Evolutionary conservation across 441 rosid species (phyloP), one percentile per base, ranked within the genome.

Genomic region (Aleurites moluccanus): DNA sequence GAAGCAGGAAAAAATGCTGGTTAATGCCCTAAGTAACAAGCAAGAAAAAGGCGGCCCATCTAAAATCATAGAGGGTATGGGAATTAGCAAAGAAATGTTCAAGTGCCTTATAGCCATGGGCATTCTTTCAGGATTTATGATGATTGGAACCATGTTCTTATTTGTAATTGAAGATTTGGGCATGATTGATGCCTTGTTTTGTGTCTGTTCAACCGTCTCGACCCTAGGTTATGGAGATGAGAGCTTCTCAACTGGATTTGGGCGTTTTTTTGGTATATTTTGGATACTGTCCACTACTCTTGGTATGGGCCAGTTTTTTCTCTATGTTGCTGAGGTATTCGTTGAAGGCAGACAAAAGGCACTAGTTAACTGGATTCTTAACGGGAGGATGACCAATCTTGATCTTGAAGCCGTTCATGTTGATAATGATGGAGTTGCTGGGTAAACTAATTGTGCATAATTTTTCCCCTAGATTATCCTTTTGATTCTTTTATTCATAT

Each of bases 361-460:
- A 28, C 64, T 89, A 9, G 92, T 77, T 76, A 72, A 89, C 23
- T 84, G 95, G 95, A 88, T 89, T 72, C 89, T 88, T 28, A 79
- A 81, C 20, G 64, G 86, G 71, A 83, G 80, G 57, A 75, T 80
- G 80, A 85, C 95, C 50, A 64, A 66, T 16, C 67, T 38, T 5
- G 95, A 88, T 78, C 85, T 88, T 18, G 93, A 89, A 80, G 90
- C 91, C 40, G 92, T 94, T 73, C 91, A 89, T 84, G 84, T 90
- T 0, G 92, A 88, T 69, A 76, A 80, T 33, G 91, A 92, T 75
- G 83, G 90, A 28, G 85, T 75, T 3, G 92, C 88, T 0, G 86
- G 78, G 97, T 92, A 83, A n/a, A 86, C 73, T 55, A 20, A 30
- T 64, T 16, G 3, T 68, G 14, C 64, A 56, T 77, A 62, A 10